Evolutionary conservation across 441 rosid species (phyloP).

Genomic region (Cnidoscolus chayamansa): DNA sequence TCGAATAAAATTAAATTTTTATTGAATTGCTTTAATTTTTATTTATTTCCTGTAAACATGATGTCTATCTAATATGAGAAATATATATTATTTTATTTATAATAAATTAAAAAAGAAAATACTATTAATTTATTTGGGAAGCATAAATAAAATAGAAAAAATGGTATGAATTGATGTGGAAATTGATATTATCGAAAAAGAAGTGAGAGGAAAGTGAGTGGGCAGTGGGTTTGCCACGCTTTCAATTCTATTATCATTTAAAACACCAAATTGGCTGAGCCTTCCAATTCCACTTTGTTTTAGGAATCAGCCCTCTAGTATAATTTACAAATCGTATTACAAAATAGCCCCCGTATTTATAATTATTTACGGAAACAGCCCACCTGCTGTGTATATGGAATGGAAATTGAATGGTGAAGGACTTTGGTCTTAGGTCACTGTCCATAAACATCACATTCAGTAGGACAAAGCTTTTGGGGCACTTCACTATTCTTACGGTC

Average conservation of each 20-base stretch:
- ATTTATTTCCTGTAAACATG: neutral
- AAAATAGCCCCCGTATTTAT: no score
- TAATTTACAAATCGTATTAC: no score
- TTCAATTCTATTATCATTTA: neutral
- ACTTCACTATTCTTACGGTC: slow-evolving; percentile 19
- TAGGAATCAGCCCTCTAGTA: no score
- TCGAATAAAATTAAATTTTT: no score
- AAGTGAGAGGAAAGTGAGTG: neutral
- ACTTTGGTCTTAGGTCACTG: slow-evolving; percentile 15
- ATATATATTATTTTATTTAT: neutral
- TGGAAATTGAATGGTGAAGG: neutral
- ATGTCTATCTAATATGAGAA: no score
- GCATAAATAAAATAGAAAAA: neutral
- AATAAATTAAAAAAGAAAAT: neutral
- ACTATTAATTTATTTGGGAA: neutral
- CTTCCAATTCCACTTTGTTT: neutral
- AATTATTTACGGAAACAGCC: neutral
- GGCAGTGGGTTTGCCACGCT: neutral
- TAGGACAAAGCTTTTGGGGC: slow-evolving; percentile 9
- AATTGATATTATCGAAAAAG: neutral
- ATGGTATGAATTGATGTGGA: neutral
- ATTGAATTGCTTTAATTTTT: no score
- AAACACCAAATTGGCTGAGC: neutral
- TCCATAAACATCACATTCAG: slow-evolving; percentile 27
- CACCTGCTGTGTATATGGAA: no score